Evolutionary conservation across 495 filamentous ascomycete species (phyloP), one percentile per base, ranked within the genome.

Genomic region (Aspergillus leporis): DNA sequence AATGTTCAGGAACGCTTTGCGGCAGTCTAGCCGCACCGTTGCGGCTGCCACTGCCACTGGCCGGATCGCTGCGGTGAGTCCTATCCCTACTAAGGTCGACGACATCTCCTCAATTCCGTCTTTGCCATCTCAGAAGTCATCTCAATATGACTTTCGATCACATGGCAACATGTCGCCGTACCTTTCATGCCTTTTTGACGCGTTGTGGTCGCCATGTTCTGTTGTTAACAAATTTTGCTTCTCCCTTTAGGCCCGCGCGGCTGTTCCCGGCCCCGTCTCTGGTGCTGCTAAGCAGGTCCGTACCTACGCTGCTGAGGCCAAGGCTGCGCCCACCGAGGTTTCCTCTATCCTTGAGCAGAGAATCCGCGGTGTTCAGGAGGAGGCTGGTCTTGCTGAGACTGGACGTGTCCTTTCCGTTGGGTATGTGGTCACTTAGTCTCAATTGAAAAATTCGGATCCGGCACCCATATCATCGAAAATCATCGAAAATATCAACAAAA

Each of bases 321-420:
- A 97, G 83, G 93, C 94, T 66, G 79, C 91, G 25, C 94, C 94
- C 66, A 98, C 94, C 65, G 94, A 98, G 83, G 94, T 98, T 64
- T 97, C 95, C 61, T 97, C 94, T 67, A 97, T 98, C 75, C 90
- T 98, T 70, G 94, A 98, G 83, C 93, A 97, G 86, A 84, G 93
- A 77, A 98, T 98, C 72, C 90, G 95, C 74, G 95, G 94, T 84
- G 90, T 97, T 66, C 85, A 93, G 76, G 95, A 98, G 81, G 94
- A 98, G 83, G 86, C 91, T 73, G 86, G 86, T 78, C 87, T 98
- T 73, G 93, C 94, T 72, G 94, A 98, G 87, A 98, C 94, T 64
- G 94, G 94, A 74, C 93, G 94, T 81, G 94, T 98, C 74, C 86
- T 98, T 70, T 98, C 94, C 66, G 93, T 98, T 77, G 94, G 94